Base-by-base conservation (phyloP, 2,329 filamentous ascomycete species). In the Neopestalotiopsis rosae region DNA sequence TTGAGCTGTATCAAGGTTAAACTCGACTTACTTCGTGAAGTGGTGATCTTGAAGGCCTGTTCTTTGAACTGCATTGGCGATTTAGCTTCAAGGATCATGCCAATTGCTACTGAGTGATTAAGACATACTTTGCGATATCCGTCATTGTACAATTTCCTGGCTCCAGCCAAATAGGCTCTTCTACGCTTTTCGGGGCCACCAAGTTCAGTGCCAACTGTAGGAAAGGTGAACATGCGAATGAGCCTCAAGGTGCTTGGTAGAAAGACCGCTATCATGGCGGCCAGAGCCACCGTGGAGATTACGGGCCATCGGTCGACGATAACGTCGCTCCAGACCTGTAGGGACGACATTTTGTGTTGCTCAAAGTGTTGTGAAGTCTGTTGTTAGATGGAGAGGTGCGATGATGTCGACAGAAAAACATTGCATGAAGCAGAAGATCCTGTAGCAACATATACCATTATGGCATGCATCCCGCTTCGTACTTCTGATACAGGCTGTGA, bases 61-160 rank as follows among this genome's bases (percentile, higher is more conserved):
- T 70, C 67, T 61, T 69, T 74, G 61, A 74, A 74, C 14, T 71
- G 17, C 2, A 59, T 13, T 2, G 57, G 24, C 9, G 14, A 12
- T 13, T 59, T 4, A 34, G 24, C 24, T 32, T 34, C 3, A 2
- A 58, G 20, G 12, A 5, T 28, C 24, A 30, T 12, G 5, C 2
- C 9, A 17, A 59, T 14, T 17, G 30, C 24, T 13, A 12, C 3
- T 14, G 14, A 30, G 28, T 14, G 9, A 59, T 59, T 24, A 9
- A 20, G 10, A 28, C 24, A 59, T 59, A 59, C 73, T 9, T 71
- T 32, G 1, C 72, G 66, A 64, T 75, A 76, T 10, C 73, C 74
- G 32, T 75, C 74, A 61, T 69, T 68, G 68, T 76, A 76, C 7
- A 76, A 68, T 2, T 74, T 71, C 14, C 67, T 52, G 24, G 71